phyloP scores from a whole-genome alignment of 306 rosid genomes.

The Prunus campanulata region DNA sequence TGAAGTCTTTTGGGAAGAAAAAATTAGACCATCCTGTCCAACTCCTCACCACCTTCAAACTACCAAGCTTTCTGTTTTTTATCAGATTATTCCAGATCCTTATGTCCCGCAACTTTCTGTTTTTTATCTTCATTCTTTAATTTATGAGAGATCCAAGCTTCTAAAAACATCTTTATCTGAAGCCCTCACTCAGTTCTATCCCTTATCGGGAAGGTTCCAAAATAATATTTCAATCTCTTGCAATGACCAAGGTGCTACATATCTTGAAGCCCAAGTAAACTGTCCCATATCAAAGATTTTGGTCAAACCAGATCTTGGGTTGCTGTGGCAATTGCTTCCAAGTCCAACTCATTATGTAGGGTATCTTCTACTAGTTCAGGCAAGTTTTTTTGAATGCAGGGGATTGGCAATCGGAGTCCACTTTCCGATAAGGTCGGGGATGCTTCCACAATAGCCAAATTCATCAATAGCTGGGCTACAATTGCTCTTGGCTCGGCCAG shows the following conservation, averaged over 20 bases:
- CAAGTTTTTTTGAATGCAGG: background rate
- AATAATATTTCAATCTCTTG: conserved; percentile 32
- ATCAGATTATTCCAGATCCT: background rate
- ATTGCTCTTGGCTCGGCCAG: too few relatives aligned
- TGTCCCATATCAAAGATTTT: conserved; percentile 17
- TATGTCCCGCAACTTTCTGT: conserved; percentile 4
- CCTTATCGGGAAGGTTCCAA: conserved; percentile 37
- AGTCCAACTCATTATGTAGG: background rate
- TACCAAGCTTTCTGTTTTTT: background rate
- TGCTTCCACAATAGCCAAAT: too few relatives aligned
- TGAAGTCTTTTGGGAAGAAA: background rate
- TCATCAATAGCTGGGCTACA: too few relatives aligned
- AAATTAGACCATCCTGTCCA: conserved; percentile 30
- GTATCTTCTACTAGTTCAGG: conserved; percentile 36
- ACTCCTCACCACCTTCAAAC: background rate
- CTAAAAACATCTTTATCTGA: conserved; percentile 37
- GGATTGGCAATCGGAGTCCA: too few relatives aligned
- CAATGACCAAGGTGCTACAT: conserved; percentile 31
- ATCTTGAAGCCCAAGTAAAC: conserved; percentile 21
- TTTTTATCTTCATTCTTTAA: background rate
- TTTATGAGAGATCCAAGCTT: conserved; percentile 7
- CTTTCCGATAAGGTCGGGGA: too few relatives aligned
- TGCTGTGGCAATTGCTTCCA: conserved; percentile 23
- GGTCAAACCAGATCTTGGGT: conserved; percentile 6
- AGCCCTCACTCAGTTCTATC: conserved; percentile 25